Conservation (phyloP, 192 early-diverging fungal species). For the Backusella tuberculispora region DNA sequence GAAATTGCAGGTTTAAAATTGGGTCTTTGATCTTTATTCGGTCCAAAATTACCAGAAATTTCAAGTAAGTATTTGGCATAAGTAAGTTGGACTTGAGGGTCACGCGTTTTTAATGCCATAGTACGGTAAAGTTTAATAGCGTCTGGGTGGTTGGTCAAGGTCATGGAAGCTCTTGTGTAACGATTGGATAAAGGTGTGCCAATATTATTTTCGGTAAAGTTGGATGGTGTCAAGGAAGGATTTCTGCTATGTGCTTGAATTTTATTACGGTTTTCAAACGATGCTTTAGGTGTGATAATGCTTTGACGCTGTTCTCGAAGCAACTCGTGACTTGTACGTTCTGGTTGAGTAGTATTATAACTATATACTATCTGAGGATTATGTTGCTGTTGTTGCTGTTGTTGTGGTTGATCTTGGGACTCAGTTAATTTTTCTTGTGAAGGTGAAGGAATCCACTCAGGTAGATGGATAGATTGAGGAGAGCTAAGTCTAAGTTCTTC, state of each 20-base stretch:
- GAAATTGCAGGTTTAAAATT: conserved; percentile 9
- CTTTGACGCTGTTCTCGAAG: neutral
- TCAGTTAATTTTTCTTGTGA: neutral
- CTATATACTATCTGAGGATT: conserved; percentile 4
- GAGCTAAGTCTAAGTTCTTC: neutral
- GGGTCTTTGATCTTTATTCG: neutral
- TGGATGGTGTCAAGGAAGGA: conserved; percentile 10
- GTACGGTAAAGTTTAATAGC: conserved; percentile 71
- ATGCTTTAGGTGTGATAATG: neutral
- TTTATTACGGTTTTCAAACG: neutral
- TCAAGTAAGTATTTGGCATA: conserved; percentile 80
- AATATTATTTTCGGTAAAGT: neutral
- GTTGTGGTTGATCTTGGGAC: neutral
- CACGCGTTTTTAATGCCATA: conserved; percentile 76
- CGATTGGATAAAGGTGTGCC: neutral
- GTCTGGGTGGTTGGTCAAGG: conserved; percentile 34
- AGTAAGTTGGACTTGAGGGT: conserved; percentile 70
- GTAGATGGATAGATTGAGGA: neutral
- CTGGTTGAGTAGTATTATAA: neutral
- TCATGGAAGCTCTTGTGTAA: conserved; percentile 25
- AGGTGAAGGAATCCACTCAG: neutral
- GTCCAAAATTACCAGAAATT: conserved; percentile 52
- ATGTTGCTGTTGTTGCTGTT: neutral
- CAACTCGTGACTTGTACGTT: conserved; percentile 7
- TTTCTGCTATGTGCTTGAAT: neutral